phyloP scores from a whole-genome alignment of 2,329 filamentous ascomycete genomes.

The Cordyceps farinosa region DNA sequence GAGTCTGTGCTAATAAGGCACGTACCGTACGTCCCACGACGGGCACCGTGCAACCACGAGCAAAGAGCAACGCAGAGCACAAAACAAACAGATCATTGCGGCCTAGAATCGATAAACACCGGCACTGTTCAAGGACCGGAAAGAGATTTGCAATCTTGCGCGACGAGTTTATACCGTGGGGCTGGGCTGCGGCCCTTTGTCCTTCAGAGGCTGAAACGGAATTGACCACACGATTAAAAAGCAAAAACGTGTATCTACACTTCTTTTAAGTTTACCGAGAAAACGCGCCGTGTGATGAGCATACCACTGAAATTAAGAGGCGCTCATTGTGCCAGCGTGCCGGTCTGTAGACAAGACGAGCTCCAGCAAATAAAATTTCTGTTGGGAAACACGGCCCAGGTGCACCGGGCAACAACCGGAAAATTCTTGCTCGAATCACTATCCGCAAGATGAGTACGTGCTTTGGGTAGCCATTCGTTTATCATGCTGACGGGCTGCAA shows the following conservation, averaged over 20 bases:
- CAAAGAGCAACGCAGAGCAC: background rate
- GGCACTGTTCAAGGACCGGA: background rate
- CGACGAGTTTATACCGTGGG: no score
- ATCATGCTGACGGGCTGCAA: background rate
- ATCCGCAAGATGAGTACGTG: background rate
- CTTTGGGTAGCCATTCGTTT: background rate
- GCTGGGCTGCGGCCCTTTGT: no score
- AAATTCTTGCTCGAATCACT: background rate
- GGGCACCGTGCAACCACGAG: background rate
- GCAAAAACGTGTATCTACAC: no score
- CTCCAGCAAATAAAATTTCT: no score
- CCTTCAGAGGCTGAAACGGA: no score
- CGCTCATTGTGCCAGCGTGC: background rate
- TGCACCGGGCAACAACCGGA: background rate
- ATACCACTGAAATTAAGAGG: background rate
- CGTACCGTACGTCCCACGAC: background rate
- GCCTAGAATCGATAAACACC: background rate
- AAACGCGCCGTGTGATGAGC: background rate
- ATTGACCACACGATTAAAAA: background rate
- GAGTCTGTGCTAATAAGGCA: background rate
- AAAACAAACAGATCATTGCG: background rate
- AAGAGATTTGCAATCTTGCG: background rate
- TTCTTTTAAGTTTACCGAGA: no score
- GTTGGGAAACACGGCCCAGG: background rate
- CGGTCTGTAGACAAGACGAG: background rate